Evolutionary conservation across 345 rosid genomes (phyloP).

Genomic region (Moringa oleifera): DNA sequence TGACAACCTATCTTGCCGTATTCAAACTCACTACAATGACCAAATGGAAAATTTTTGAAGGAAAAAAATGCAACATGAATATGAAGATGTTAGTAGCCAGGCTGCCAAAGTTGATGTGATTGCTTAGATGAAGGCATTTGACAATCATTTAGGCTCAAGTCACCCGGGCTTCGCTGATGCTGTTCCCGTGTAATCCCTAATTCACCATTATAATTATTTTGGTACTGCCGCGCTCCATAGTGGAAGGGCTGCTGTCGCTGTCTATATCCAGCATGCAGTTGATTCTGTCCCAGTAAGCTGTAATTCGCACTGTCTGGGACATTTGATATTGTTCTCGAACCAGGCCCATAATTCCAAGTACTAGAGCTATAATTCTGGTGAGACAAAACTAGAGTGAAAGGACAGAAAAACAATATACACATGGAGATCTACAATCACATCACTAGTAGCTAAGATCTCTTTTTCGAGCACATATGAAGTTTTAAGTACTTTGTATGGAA

Average conservation of each 20-base stretch:
- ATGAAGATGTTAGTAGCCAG: conserved; percentile 11
- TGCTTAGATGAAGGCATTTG: conserved; percentile 18
- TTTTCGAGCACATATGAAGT: not conserved
- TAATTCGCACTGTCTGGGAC: conserved; percentile 11
- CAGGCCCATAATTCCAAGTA: conserved; percentile 22
- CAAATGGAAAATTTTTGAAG: not conserved
- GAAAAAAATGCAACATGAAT: not conserved
- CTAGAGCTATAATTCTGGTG: conserved; percentile 23
- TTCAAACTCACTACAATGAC: conserved; percentile 9
- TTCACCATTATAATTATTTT: conserved; percentile 18
- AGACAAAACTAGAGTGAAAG: conserved; percentile 3
- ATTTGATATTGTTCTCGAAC: conserved; percentile 18
- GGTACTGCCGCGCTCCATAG: conserved; percentile 18
- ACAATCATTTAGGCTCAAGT: conserved; percentile 10
- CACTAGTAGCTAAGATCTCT: not conserved
- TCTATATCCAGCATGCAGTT: conserved; percentile 19
- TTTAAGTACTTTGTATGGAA: no score
- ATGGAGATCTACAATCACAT: not conserved
- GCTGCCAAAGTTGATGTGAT: conserved; percentile 19
- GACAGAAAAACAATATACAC: not conserved
- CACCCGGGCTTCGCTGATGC: conserved; percentile 16
- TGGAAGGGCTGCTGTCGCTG: conserved; percentile 26
- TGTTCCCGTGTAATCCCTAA: conserved; percentile 14
- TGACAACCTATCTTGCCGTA: conserved; percentile 16
- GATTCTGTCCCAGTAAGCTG: conserved; percentile 20